Evolutionary conservation across 2,329 filamentous ascomycete genomes (phyloP).

Genomic region (Akanthomyces uredinophilus): DNA sequence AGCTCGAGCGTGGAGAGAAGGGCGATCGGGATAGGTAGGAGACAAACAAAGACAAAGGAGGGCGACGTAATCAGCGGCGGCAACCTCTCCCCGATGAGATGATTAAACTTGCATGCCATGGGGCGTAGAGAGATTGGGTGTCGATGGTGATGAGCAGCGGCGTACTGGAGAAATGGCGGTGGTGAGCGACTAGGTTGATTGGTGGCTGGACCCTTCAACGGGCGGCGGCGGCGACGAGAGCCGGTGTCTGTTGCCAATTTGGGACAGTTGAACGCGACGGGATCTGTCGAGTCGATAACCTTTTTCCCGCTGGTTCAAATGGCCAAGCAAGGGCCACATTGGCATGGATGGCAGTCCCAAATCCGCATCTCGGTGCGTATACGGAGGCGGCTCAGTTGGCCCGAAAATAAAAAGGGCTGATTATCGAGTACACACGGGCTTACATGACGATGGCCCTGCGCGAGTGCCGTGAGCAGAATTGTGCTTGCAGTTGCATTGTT

Average conservation of each 20-base stretch:
- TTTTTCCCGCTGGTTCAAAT: background rate
- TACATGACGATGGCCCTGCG: background rate
- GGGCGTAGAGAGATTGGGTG: background rate
- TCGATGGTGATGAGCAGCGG: background rate
- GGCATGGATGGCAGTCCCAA: background rate
- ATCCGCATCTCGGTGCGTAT: background rate
- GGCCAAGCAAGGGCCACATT: background rate
- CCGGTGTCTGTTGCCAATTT: constrained; percentile 4
- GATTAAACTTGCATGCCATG: background rate
- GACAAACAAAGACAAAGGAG: background rate
- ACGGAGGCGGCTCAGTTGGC: constrained; percentile 4
- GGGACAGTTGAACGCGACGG: background rate
- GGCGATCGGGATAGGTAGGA: background rate
- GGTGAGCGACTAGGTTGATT: background rate
- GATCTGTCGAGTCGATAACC: constrained; percentile 4
- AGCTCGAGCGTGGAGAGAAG: background rate
- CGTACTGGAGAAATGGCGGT: background rate
- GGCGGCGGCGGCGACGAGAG: background rate
- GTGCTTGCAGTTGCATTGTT: background rate
- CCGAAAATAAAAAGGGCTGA: constrained; percentile 3
- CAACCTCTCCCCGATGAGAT: background rate
- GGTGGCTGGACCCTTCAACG: background rate
- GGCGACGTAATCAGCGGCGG: background rate
- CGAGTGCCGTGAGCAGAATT: background rate
- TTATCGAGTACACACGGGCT: background rate